Percentiles rank a stretch among this genome's conserved stretches.
Conservation (phyloP, 1,139 yeast genomes). For the Pichia sp. region DNA sequence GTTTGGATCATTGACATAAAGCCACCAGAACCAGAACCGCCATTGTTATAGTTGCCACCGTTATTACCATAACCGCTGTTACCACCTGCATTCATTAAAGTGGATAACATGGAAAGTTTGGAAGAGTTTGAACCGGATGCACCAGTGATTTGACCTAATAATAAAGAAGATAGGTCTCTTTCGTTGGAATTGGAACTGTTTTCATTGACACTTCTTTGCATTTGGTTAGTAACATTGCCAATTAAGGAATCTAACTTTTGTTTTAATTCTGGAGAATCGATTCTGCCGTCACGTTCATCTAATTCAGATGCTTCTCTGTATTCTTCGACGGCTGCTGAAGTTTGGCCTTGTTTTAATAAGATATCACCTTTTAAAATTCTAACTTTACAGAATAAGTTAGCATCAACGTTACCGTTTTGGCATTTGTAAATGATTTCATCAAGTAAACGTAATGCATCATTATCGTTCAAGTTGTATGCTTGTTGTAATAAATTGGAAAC, state of each 20-base stretch:
- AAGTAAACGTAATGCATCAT: slow-evolving; percentile 10
- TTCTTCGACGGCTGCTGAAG: slow-evolving; percentile 26
- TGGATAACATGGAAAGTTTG: slow-evolving; percentile 26
- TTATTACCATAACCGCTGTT: slow-evolving; percentile 5
- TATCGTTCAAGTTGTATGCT: slow-evolving; percentile 18
- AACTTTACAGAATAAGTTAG: slow-evolving; percentile 26
- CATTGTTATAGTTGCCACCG: not conserved
- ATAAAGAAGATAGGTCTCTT: slow-evolving; percentile 28
- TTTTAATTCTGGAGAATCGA: slow-evolving; percentile 31
- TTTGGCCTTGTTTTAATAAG: slow-evolving; percentile 23
- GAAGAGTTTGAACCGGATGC: slow-evolving; percentile 25
- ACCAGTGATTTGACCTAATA: slow-evolving; percentile 27
- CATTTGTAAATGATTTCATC: slow-evolving; percentile 13
- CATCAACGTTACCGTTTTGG: slow-evolving; percentile 22
- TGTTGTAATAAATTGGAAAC: slow-evolving; percentile 23
- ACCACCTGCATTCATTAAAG: slow-evolving; percentile 22
- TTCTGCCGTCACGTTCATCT: slow-evolving; percentile 32
- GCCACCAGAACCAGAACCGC: slow-evolving; percentile 11
- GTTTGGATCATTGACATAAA: slow-evolving; percentile 26
- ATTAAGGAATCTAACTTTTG: slow-evolving; percentile 26
- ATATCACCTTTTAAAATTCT: slow-evolving; percentile 30
- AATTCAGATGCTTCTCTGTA: slow-evolving; percentile 30
- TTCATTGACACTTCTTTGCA: slow-evolving; percentile 24
- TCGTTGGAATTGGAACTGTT: slow-evolving; percentile 26
- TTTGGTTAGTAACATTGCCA: slow-evolving; percentile 21